Evolutionary conservation across 371 early-diverging fungal genomes (phyloP), one percentile per base, ranked within the genome.

Genomic region (Dichotomocladium elegans): DNA sequence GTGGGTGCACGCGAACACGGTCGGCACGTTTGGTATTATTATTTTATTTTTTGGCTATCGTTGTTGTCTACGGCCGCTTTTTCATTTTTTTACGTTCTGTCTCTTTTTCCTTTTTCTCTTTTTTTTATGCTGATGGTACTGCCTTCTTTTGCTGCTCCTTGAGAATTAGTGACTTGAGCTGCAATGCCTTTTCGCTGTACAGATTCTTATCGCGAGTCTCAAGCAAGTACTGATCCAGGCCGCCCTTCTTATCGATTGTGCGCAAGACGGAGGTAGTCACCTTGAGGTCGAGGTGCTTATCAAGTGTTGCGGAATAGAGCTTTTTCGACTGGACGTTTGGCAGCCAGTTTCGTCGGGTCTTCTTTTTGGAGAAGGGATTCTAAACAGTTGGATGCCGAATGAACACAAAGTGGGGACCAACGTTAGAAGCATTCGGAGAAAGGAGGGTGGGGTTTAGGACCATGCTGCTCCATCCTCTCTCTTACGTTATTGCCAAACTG

Each of bases 221-320:
- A 41, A 91, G 69, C 43, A 92, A 60, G 57, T 91, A 92, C 43
- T 75, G 79, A 60, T 92, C 93, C 22, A 92, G 65, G 8, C 93
- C 93, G 28, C 93, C 93, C 76, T 91, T 90, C 67, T 90, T 88
- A 61, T 90, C 90, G 29, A 92, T 90, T 1, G 90, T 88, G 28
- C 90, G 84, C 15, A 91, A 64, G 3, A 88, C 86, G 4, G 83
- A 64, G 2, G 89, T 79, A 25, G 90, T 87, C 43, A 89, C 82
- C 51, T 83, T 81, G 42, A 92, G 66, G 31, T 70, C 64, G 33
- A 88, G 63, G 50, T 69, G 77, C 41, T 74, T 50, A 47, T 82
- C 72, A 10, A 90, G 72, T 6, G 83, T 63, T 40, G 79, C 84
- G 6, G 91, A 91, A 64, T 80, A 89, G 28, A 92, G 66, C 28